Percentiles rank a stretch among this genome's conserved stretches.
Evolutionary conservation across 2,329 filamentous ascomycete genomes (phyloP).

Genomic region (Arthrobotrys sinensis): DNA sequence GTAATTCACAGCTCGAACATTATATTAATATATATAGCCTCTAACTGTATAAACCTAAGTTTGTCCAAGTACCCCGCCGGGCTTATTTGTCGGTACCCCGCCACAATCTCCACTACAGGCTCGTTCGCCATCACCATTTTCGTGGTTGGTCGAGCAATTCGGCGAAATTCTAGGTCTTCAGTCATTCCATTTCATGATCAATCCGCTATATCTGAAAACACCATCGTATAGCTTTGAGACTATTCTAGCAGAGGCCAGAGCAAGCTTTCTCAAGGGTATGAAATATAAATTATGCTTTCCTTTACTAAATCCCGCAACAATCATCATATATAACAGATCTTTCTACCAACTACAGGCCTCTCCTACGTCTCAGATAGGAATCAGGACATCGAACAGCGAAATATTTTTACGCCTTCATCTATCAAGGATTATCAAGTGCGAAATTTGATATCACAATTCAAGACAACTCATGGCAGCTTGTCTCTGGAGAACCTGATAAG

Average conservation of each 20-base stretch:
- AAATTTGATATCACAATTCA: constrained; percentile 1
- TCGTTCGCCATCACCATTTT: not conserved
- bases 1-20: not conserved
- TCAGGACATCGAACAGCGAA: not conserved
- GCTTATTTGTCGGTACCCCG: not conserved
- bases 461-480: not conserved
- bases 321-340: not conserved
- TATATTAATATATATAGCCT: not conserved
- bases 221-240: constrained; percentile 10
- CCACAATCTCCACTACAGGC: not conserved
- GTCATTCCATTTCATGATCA: not conserved
- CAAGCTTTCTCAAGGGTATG: constrained; percentile 3
- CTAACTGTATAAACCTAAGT: not conserved
- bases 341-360: not conserved
- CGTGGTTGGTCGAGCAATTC: not conserved
- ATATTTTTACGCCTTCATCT: constrained; percentile 1
- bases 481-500: constrained; percentile 12
- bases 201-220: constrained; percentile 4
- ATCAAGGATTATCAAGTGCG: not conserved
- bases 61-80: not conserved
- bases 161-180: not conserved
- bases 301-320: not conserved
- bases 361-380: not conserved
- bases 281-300: not conserved
- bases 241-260: constrained; percentile 9